Evolutionary conservation across 2,329 filamentous ascomycete genomes (phyloP).

Genomic region (Ophiostoma quercus): DNA sequence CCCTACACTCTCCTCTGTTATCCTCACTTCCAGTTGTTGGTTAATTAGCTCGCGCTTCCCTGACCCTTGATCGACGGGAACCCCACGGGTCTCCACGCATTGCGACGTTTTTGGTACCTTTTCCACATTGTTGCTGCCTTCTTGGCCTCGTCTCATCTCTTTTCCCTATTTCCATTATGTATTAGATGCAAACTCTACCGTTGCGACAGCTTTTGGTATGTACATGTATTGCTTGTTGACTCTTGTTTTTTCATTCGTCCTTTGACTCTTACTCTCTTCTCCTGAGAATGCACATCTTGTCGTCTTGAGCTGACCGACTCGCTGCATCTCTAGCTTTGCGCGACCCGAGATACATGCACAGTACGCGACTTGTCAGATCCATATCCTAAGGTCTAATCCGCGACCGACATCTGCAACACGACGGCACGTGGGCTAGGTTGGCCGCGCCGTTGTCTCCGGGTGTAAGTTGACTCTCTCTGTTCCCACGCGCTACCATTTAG

Average conservation of each 20-base stretch:
- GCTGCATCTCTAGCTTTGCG: background rate
- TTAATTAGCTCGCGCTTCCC: background rate
- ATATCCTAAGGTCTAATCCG: background rate
- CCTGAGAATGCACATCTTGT: background rate
- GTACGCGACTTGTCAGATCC: background rate
- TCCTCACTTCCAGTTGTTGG: background rate
- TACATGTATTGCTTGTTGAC: background rate
- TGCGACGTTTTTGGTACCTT: background rate
- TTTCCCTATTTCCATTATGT: constrained; percentile 12
- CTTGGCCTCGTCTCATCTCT: background rate
- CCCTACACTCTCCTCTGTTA: background rate
- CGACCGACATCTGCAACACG: background rate
- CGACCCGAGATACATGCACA: background rate
- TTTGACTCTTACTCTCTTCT: background rate
- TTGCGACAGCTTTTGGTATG: background rate
- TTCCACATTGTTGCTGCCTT: background rate
- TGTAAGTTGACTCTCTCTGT: background rate
- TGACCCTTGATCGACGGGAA: constrained; percentile 1
- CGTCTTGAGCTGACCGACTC: background rate
- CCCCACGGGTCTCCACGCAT: background rate
- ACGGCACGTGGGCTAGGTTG: background rate
- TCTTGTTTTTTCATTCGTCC: background rate
- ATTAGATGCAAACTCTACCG: background rate
- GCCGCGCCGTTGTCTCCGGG: background rate
- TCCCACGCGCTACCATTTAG: background rate